Evolutionary conservation across 2,329 filamentous ascomycete genomes (phyloP).

Genomic region (Diaporthe helianthi): DNA sequence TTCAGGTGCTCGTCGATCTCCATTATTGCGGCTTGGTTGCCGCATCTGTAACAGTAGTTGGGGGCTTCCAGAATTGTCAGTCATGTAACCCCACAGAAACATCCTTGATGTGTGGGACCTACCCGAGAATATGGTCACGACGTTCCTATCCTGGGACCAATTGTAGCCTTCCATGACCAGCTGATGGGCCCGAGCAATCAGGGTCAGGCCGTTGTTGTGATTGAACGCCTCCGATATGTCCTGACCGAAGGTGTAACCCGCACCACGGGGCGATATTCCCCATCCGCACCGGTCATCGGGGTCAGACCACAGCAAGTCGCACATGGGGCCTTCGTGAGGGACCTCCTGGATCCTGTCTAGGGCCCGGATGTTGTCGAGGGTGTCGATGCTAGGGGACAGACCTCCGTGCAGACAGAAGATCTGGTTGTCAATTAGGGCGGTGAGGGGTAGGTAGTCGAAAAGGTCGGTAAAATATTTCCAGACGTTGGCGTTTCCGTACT

Average conservation of each 20-base stretch:
- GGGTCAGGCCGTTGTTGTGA: conserved; percentile 95
- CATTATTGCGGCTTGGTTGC: conserved; percentile 99
- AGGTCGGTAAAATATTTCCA: conserved; percentile 99
- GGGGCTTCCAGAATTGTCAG: conserved; percentile 62
- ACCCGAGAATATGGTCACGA: conserved; percentile 99
- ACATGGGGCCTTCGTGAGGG: conserved; percentile 97
- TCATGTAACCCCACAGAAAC: background rate
- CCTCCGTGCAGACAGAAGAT: conserved; percentile 99
- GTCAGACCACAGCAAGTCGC: conserved; percentile 96
- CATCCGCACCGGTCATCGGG: conserved; percentile 96
- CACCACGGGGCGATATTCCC: conserved; percentile 94
- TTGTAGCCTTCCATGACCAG: conserved; percentile 99
- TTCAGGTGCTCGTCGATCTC: conserved; percentile 99
- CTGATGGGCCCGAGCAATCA: conserved; percentile 96
- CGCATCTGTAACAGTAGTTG: conserved; percentile 98
- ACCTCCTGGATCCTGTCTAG: conserved; percentile 98
- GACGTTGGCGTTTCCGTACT: conserved; percentile 98
- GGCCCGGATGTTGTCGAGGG: conserved; percentile 92
- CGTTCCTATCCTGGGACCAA: conserved; percentile 98
- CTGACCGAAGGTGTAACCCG: conserved; percentile 94
- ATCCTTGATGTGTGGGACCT: conserved; percentile 39
- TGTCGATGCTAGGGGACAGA: conserved; percentile 94
- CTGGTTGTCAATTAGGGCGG: conserved; percentile 97
- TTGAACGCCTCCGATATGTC: conserved; percentile 99
- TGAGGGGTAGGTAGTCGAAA: conserved; percentile 97